Evolutionary conservation across 1,139 yeast species (phyloP), one percentile per base, ranked within the genome.

Genomic region (Taiozyma sp.): DNA sequence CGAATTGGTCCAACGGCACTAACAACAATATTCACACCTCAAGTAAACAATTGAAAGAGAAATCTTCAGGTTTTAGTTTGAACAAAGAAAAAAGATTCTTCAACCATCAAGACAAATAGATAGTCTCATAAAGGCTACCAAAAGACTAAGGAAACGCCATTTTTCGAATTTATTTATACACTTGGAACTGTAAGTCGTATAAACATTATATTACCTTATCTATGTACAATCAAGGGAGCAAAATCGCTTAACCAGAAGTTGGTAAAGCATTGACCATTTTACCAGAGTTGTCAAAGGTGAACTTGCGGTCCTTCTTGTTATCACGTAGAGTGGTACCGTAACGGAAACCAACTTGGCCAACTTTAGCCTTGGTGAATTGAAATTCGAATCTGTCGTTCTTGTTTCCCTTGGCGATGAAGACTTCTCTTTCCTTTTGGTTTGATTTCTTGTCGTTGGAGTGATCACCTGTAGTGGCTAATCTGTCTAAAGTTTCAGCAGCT

Each of bases 241-340:
- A 10, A 13, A 13, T 19, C 19, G 27, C n/a, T 51, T 48, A 60
- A 51, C 64, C 64, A 12, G 64, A 61, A 9, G 51, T 49, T 46
- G 64, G 64, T 22, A 62, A 55, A 38, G 64, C 64, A 46, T 78
- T 78, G 46, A 75, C 64, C 76, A 76, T 83, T 62, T 77, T 78
- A 60, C 97, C 97, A 53, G 79, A 74, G 57, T 83, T 80, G 65
- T 87, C 85, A 69, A 80, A 91, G 10, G 85, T 87, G 63, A 90
- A 80, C 64, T 81, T 82, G 69, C 97, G 82, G 67, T 89, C 87
- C 67, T 85, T 88, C 79, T 87, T 89, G 64, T 83, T 84, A 70
- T 92, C 97, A 73, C 97, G 89, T 63, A 87, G 78, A 34, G 91
- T 81, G 44, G 92, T 90, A 71, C 98, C 98, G 65, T 93, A 93